These are phyloP conservation scores for Alnus glutinosa DNA, from an alignment of 306 rosid genomes.

Conservation along the genomic window DNA sequence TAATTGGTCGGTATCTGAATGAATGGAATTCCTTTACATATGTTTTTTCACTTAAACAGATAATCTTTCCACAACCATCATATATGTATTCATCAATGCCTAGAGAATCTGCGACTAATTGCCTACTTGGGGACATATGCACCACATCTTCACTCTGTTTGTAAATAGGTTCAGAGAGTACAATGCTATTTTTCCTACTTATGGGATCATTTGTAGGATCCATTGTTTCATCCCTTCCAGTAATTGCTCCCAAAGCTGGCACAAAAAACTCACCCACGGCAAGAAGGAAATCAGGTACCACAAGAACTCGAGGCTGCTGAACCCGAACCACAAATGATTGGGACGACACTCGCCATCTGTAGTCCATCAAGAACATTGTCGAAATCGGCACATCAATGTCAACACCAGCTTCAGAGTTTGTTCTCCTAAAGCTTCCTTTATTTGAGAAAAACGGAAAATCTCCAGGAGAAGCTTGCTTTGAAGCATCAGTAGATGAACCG, in stretches of 20 bases:
- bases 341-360: conserved; percentile 78
- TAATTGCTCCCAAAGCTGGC: conserved; percentile 82
- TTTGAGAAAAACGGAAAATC: conserved; percentile 52
- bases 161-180: conserved; percentile 66
- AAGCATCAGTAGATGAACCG: conserved; percentile 82
- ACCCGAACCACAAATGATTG: conserved; percentile 82
- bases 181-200: conserved; percentile 55
- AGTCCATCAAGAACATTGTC: conserved; percentile 93
- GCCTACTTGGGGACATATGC: conserved; percentile 78
- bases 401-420: conserved; percentile 39
- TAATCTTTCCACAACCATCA: conserved; percentile 91
- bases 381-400: conserved; percentile 66
- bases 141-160: conserved; percentile 79
- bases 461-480: conserved; percentile 61
- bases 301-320: conserved; percentile 96
- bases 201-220: conserved; percentile 89
- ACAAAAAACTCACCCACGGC: conserved; percentile 95
- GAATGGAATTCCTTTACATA: conserved; percentile 55
- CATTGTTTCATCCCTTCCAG: conserved; percentile 90
- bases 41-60: conserved; percentile 65
- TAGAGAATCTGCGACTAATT: conserved; percentile 69
- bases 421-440: conserved; percentile 50
- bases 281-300: conserved; percentile 95
- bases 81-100: conserved; percentile 80
- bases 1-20: conserved; percentile 65